Conservation (phyloP, 345 rosid genomes). For the Eutrema japonicum region DNA sequence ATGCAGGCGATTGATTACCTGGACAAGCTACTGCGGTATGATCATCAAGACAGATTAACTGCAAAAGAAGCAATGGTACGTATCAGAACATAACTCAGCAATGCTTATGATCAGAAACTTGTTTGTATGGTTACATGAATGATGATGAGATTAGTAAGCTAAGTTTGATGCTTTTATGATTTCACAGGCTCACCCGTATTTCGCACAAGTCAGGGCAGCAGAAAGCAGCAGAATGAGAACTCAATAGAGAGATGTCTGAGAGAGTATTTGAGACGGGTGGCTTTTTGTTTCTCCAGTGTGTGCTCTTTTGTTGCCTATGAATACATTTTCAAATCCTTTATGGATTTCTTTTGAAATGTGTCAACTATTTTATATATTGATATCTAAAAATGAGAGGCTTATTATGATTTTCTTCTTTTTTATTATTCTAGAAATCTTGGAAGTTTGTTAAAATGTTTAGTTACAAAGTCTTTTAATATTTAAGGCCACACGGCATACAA, state of each 20-base stretch:
- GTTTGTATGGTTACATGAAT: not conserved
- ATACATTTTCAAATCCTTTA: too few species aligned
- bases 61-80: conserved; percentile 97
- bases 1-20: conserved; percentile 83
- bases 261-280: too few species aligned
- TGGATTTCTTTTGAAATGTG: too few species aligned
- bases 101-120: conserved; percentile 17
- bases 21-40: conserved; percentile 90
- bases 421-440: too few species aligned
- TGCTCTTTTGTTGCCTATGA: too few species aligned
- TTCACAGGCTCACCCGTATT: conserved; percentile 79
- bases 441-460: too few species aligned
- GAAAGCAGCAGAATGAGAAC: conserved; percentile 87
- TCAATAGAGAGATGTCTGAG: conserved; percentile 38
- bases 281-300: too few species aligned
- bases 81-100: conserved; percentile 21
- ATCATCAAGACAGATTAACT: conserved; percentile 94
- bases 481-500: too few species aligned
- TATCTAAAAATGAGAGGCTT: too few species aligned
- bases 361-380: too few species aligned
- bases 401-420: too few species aligned
- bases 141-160: not conserved
- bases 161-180: conserved; percentile 6
- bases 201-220: conserved; percentile 93
- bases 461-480: too few species aligned